phyloP scores from a whole-genome alignment of 495 filamentous ascomycete genomes.

The Achaetomiella virescens region DNA sequence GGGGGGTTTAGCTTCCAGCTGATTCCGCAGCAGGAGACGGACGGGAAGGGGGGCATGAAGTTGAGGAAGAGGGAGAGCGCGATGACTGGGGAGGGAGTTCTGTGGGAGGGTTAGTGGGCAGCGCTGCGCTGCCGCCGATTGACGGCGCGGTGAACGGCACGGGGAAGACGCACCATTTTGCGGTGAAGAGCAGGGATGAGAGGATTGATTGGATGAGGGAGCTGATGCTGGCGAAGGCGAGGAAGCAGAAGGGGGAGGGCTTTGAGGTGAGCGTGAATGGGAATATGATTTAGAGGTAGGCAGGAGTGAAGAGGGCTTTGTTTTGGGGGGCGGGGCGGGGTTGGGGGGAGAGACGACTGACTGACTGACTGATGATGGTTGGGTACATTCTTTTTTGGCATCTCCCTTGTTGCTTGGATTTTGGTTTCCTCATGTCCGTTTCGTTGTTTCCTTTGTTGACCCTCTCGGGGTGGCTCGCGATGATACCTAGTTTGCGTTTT shows the following conservation, averaged over 20 bases:
- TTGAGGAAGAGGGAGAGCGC: slow-evolving; percentile 41
- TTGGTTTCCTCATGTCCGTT: slow-evolving; percentile 5
- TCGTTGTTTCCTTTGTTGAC: slow-evolving; percentile 1
- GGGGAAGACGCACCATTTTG: slow-evolving; percentile 88
- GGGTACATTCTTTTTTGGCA: neutral
- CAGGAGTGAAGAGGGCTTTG: no score
- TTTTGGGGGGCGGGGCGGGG: neutral
- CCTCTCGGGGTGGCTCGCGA: neutral
- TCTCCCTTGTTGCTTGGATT: neutral
- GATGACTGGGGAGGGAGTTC: slow-evolving; percentile 10
- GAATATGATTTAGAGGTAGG: slow-evolving; percentile 60
- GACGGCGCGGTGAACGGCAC: slow-evolving; percentile 48
- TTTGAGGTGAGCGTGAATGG: slow-evolving; percentile 80
- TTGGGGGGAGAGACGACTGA: neutral
- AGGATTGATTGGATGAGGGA: slow-evolving; percentile 98
- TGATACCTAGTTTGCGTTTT: slow-evolving; percentile 15
- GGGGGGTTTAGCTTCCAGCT: slow-evolving; percentile 86
- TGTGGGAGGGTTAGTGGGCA: neutral
- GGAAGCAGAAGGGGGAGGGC: slow-evolving; percentile 74
- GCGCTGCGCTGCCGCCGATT: slow-evolving; percentile 17
- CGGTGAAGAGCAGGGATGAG: slow-evolving; percentile 78
- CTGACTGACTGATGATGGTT: no score
- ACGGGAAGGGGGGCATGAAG: slow-evolving; percentile 42
- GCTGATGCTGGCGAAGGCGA: slow-evolving; percentile 90
- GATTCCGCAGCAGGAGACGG: slow-evolving; percentile 61